phyloP scores from a whole-genome alignment of 2,329 filamentous ascomycete species.

The Ascocoryne sarcoides region DNA sequence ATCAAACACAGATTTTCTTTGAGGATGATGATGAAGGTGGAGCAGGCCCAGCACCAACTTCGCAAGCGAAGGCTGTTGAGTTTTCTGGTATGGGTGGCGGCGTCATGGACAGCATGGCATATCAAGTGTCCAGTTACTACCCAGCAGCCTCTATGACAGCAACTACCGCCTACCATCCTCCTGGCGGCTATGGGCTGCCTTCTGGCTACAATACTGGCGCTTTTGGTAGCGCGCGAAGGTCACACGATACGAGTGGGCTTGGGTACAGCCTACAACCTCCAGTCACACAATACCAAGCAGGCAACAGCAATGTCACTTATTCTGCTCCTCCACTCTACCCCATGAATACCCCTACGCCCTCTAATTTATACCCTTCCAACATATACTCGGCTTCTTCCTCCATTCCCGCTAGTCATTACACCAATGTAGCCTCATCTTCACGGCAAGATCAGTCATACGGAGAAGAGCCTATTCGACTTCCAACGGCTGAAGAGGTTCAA shows the following conservation, averaged over 20 bases:
- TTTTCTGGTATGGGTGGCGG: background rate
- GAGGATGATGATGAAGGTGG: conserved; percentile 5
- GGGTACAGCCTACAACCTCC: too few relatives aligned
- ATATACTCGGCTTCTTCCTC: background rate
- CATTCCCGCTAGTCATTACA: background rate
- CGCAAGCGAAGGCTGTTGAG: background rate
- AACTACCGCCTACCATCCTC: background rate
- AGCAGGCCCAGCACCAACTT: background rate
- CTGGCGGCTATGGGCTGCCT: background rate
- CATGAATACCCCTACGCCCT: background rate
- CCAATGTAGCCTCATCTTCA: background rate
- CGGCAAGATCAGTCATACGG: background rate
- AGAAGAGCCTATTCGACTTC: background rate
- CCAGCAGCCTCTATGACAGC: background rate
- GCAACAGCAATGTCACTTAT: too few relatives aligned
- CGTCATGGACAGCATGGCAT: background rate
- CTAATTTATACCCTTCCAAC: background rate
- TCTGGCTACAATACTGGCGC: background rate
- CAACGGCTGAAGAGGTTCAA: background rate
- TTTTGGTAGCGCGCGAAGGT: background rate
- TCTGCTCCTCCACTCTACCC: background rate
- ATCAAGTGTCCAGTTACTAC: background rate
- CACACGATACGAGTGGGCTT: too few relatives aligned
- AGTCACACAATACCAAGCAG: too few relatives aligned
- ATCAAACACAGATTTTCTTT: background rate